Conservation (phyloP, 2,329 filamentous ascomycete genomes). For the Ophiostoma novo-ulmi region DNA sequence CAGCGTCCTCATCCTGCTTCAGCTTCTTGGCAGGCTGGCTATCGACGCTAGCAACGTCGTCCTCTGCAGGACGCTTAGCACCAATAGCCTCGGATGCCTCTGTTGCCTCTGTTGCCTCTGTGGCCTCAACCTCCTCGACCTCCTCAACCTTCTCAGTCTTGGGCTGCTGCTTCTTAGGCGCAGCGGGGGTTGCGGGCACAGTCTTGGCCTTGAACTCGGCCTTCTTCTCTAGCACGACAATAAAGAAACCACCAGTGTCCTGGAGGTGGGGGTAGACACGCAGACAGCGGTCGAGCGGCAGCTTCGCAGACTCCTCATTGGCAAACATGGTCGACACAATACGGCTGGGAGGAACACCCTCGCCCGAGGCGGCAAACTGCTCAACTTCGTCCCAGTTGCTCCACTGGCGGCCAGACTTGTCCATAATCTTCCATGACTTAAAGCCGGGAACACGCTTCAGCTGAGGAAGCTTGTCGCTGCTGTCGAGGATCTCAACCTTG, state of each 20-base stretch:
- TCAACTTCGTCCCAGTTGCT: constrained; percentile 77
- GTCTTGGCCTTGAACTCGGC: constrained; percentile 70
- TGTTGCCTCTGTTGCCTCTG: neutral
- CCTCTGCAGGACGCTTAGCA: constrained; percentile 35
- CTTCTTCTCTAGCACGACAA: constrained; percentile 88
- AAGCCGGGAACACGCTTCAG: constrained; percentile 74
- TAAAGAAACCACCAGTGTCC: constrained; percentile 97
- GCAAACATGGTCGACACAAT: constrained; percentile 83
- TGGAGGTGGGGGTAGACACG: constrained; percentile 92
- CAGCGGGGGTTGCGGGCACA: constrained; percentile 35
- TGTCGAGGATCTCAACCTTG: constrained; percentile 82
- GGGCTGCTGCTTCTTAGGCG: constrained; percentile 35
- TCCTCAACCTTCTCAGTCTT: constrained; percentile 28
- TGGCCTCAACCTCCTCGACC: neutral
- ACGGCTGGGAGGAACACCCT: constrained; percentile 55
- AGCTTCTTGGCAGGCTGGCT: constrained; percentile 38
- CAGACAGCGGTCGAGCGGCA: constrained; percentile 87
- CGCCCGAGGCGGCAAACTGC: constrained; percentile 50
- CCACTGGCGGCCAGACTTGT: constrained; percentile 76
- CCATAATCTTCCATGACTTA: constrained; percentile 83
- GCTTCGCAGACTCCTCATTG: constrained; percentile 49
- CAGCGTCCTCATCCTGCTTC: constrained; percentile 31
- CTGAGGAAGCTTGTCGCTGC: constrained; percentile 67
- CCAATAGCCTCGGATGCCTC: constrained; percentile 24
- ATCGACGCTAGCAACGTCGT: constrained; percentile 29